Evolutionary conservation across 2,329 filamentous ascomycete genomes (phyloP), one percentile per base, ranked within the genome.

Genomic region (Trichoderma arundinaceum): DNA sequence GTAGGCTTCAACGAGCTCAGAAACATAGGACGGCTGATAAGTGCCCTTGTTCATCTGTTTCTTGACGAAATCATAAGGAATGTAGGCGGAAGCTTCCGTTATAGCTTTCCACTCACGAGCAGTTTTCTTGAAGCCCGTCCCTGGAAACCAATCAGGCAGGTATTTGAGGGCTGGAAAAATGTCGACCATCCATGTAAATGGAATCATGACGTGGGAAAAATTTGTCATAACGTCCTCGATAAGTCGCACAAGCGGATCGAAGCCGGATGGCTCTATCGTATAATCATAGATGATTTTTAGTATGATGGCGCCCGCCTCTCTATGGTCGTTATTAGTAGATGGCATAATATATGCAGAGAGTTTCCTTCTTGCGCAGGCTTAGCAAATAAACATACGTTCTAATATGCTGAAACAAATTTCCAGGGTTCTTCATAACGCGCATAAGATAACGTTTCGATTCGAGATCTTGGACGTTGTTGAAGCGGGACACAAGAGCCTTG

Each of bases 321-420:
- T 66, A 28, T 41, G n/a, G 7, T 9, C 10, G 17, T 17, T 28
- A 17, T 56, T 39, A 28, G 19, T 19, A 38, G 6, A 10, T 46
- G 56, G n/a, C 6, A 49, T 32, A n/a, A n/a, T 22, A 49, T 46
- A 8, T 4, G 15, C 22, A 19, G 6, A 4, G 9, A 7, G 9
- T 2, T 28, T 5, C 17, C 44, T 12, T 48, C 22, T 17, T 12
- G 44, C 4, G n/a, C n/a, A n/a, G n/a, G n/a, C n/a, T n/a, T n/a
- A n/a, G n/a, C n/a, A n/a, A n/a, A n/a, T n/a, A 22, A n/a, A 41
- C 67, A 46, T 61, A 69, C 68, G 59, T 67, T 48, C 57, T 69
- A 1, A 62, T 6, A 48, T 69, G 68, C 15, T 46, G 9, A 5
- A 62, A 33, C 10, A 61, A 33, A 17, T 57, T 33, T 1, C 10